These are phyloP conservation scores for Nothomitra cinnamomea DNA, from an alignment of 2,329 filamentous ascomycete species.

Conservation along the genomic window DNA sequence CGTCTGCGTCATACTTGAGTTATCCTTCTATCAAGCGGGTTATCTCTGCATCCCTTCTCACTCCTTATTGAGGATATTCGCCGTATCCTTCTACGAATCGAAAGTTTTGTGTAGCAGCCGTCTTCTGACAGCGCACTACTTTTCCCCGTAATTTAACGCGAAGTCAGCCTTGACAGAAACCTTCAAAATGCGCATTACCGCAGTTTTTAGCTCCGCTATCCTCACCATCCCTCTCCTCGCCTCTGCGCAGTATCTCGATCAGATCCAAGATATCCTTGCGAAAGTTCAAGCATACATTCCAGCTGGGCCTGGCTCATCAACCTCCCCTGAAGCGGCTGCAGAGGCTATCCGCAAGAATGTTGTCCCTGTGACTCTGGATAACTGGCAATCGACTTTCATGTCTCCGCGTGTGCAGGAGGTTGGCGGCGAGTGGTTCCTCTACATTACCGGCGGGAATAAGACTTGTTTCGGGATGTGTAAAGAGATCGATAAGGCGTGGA, in stretches of 20 bases:
- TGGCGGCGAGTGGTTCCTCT: slow-evolving; percentile 61
- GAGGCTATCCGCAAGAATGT: slow-evolving; percentile 22
- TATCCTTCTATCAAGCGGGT: no score
- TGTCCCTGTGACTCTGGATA: slow-evolving; percentile 44
- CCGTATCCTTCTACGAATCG: neutral
- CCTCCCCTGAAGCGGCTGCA: neutral
- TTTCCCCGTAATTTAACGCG: neutral
- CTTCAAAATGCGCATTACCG: neutral
- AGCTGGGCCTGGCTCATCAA: neutral
- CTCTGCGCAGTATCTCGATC: neutral
- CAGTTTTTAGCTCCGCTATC: neutral
- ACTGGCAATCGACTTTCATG: slow-evolving; percentile 49
- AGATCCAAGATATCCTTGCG: neutral
- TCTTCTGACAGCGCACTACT: neutral
- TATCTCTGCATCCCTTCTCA: no score
- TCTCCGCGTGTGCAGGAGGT: slow-evolving; percentile 40
- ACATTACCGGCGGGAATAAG: slow-evolving; percentile 59
- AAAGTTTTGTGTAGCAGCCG: neutral
- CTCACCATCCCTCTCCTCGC: neutral
- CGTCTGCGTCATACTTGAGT: no score
- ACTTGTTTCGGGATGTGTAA: slow-evolving; percentile 59
- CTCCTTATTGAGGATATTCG: no score
- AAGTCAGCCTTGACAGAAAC: neutral
- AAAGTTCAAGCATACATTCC: neutral
- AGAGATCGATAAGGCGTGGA: slow-evolving; percentile 42